Conservation (phyloP, 2,329 filamentous ascomycete genomes). For the Alternaria metachromatica region DNA sequence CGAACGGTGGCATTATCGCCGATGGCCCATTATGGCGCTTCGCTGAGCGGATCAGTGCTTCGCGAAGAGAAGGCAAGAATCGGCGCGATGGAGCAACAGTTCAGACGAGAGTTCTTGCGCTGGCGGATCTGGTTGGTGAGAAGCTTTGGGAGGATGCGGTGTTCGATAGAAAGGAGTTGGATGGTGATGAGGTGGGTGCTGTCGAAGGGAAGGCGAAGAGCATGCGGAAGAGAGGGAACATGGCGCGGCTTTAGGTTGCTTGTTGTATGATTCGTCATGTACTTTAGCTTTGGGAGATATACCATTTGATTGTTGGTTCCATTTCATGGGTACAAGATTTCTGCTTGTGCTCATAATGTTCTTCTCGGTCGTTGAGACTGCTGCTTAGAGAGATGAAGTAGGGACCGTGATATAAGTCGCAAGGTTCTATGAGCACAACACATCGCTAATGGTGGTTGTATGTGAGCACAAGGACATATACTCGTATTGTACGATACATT, state of each 20-base stretch:
- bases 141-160: conserved; percentile 66
- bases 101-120: conserved; percentile 75
- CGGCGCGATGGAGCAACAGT: conserved; percentile 91
- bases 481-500: neutral
- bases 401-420: neutral
- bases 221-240: conserved; percentile 43
- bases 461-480: neutral
- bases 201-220: conserved; percentile 32
- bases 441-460: neutral
- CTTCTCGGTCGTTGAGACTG: neutral
- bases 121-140: conserved; percentile 76
- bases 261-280: neutral
- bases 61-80: conserved; percentile 91
- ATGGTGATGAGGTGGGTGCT: conserved; percentile 12
- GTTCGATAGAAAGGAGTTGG: conserved; percentile 10
- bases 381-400: neutral
- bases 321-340: neutral
- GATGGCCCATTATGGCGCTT: conserved; percentile 89
- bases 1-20: conserved; percentile 66
- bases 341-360: neutral
- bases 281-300: neutral
- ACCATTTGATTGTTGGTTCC: neutral
- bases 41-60: conserved; percentile 83
- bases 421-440: neutral
- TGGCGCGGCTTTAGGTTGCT: conserved; percentile 38